A percentile compares a stretch with the other conserved stretches of the same genome.
Evolutionary conservation across 495 filamentous ascomycete species (phyloP).

Genomic region (Astrocystis sublimbata): DNA sequence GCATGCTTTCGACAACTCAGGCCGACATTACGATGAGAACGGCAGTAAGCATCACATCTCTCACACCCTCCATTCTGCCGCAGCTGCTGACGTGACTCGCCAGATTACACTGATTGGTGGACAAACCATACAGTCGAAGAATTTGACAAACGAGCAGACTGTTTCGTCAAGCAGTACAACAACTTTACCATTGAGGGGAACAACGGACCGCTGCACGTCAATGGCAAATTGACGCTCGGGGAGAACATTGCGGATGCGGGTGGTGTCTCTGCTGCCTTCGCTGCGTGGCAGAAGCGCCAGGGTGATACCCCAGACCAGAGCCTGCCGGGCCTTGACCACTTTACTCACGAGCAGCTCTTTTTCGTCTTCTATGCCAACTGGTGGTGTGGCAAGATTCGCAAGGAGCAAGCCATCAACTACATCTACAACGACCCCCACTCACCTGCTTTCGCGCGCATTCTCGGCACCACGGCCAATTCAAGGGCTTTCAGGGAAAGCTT

Average conservation of each 20-base stretch:
- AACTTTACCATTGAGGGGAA: conserved; percentile 60
- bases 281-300: conserved; percentile 63
- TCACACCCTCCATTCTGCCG: too few relatives aligned
- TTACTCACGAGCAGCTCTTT: conserved; percentile 73
- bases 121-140: conserved; percentile 61
- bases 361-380: conserved; percentile 65
- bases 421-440: conserved; percentile 67
- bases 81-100: background rate
- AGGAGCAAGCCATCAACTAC: conserved; percentile 54
- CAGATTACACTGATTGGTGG: conserved; percentile 68
- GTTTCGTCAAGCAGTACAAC: conserved; percentile 70
- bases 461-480: conserved; percentile 67
- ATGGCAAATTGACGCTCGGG: conserved; percentile 66
- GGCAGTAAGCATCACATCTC: conserved; percentile 40
- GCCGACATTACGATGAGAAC: conserved; percentile 65
- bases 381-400: conserved; percentile 68
- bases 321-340: conserved; percentile 64
- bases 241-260: conserved; percentile 81
- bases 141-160: conserved; percentile 65
- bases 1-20: conserved; percentile 72
- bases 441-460: conserved; percentile 60
- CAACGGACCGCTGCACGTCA: conserved; percentile 62
- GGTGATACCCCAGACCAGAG: conserved; percentile 53
- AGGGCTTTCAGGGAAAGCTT: conserved; percentile 68
- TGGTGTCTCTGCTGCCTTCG: conserved; percentile 64